Conservation (phyloP, 306 rosid species). For the Sphenostylis stenocarpa region DNA sequence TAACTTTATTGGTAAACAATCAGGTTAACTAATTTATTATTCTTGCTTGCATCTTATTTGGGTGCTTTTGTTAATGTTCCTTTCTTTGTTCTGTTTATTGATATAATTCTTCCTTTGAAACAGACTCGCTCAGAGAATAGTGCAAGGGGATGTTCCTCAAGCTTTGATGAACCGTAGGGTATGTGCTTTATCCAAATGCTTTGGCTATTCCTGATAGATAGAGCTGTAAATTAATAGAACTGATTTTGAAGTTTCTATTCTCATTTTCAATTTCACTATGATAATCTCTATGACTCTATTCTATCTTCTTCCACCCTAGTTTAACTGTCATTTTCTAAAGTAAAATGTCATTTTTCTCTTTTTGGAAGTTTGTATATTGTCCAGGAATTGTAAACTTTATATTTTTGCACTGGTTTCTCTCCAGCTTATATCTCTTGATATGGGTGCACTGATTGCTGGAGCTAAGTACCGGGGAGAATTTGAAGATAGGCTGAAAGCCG, state of each 20-base stretch:
- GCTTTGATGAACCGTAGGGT: conserved; percentile 96
- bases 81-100: not conserved
- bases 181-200: conserved; percentile 38
- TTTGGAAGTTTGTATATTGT: conserved; percentile 2
- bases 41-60: conserved; percentile 12
- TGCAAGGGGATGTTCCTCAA: conserved; percentile 96
- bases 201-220: not conserved
- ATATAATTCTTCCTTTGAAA: conserved; percentile 31
- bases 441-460: conserved; percentile 98
- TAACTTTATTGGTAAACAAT: not conserved
- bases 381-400: conserved; percentile 29
- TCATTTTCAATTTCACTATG: not conserved
- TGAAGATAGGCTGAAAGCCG: conserved; percentile 98
- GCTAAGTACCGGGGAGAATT: conserved; percentile 98
- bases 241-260: not conserved
- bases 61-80: not conserved
- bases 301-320: not conserved
- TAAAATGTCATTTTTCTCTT: not conserved
- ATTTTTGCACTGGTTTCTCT: conserved; percentile 15
- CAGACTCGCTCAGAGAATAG: conserved; percentile 98
- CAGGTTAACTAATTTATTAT: conserved; percentile 2
- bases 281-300: not conserved
- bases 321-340: not conserved
- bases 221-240: conserved; percentile 2
- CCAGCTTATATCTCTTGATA: conserved; percentile 96